Evolutionary conservation across 176 grass and related monocot species (phyloP).

Genomic region (Saccharum officinarum): DNA sequence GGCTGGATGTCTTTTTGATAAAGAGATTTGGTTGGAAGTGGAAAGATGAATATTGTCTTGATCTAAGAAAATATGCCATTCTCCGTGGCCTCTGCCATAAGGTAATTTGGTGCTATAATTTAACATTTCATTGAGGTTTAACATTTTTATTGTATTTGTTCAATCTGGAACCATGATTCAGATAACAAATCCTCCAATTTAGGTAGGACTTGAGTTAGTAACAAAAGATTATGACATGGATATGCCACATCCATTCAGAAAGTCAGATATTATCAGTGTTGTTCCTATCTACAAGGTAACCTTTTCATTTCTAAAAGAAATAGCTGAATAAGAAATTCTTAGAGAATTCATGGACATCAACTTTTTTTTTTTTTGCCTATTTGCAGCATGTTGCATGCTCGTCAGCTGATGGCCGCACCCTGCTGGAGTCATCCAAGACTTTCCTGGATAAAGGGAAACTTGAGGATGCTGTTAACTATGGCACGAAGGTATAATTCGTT

Average conservation of each 20-base stretch:
- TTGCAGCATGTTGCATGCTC: slow-evolving; percentile 94
- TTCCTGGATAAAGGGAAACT: slow-evolving; percentile 98
- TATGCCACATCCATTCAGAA: slow-evolving; percentile 69
- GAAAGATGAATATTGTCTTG: slow-evolving; percentile 73
- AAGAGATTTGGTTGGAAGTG: slow-evolving; percentile 88
- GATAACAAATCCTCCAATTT: slow-evolving; percentile 33
- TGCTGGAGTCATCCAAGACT: slow-evolving; percentile 98
- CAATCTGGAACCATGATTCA: slow-evolving; percentile 33
- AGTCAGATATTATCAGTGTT: slow-evolving; percentile 83
- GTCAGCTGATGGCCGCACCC: slow-evolving; percentile 89
- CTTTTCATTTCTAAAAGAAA: slow-evolving; percentile 41
- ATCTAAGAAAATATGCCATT: slow-evolving; percentile 94
- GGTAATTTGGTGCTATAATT: slow-evolving; percentile 39
- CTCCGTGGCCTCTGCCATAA: slow-evolving; percentile 97
- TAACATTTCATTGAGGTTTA: slow-evolving; percentile 30
- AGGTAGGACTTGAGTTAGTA: slow-evolving; percentile 97
- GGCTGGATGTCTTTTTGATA: slow-evolving; percentile 75
- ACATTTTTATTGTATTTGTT: slow-evolving; percentile 26
- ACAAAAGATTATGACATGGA: slow-evolving; percentile 95
- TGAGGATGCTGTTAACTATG: slow-evolving; percentile 95
- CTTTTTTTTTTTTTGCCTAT: slow-evolving; percentile 16
- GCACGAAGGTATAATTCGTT: slow-evolving; percentile 68
- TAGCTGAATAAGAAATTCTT: slow-evolving; percentile 19
- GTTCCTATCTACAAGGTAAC: slow-evolving; percentile 95
- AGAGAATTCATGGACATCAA: slow-evolving; percentile 29